Base-by-base conservation (phyloP, 2,329 filamentous ascomycete species). In the Xylaria digitata region DNA sequence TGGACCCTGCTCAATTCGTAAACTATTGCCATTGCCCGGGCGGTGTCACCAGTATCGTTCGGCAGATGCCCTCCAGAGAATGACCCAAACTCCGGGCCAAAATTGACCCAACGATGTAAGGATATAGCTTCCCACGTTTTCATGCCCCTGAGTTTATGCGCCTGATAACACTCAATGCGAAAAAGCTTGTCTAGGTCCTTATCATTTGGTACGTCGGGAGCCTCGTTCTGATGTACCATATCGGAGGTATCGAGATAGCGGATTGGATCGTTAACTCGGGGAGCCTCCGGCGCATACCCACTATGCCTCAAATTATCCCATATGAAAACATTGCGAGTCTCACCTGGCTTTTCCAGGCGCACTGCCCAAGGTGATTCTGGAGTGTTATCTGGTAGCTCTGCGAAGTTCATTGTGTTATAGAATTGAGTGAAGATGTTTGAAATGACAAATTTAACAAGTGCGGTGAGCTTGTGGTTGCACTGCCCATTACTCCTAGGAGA, bases 121-220 rank as follows among this genome's bases (percentile, higher is more conserved):
- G 53, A 17, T n/a, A 15, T 11, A 11, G 42, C 45, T 57, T 65
- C n/a, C 57, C 57, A 65, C 11, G 63, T 65, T 34, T 7, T 1
- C 30, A 57, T 9, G 26, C 63, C 63, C 1, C 15, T 8, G 9
- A 43, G 13, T 5, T n/a, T 5, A 2, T 6, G 6, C 2, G 8
- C 2, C 34, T 61, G 63, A 26, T 7, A 26, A 2, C 2, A 9
- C 26, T 65, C 63, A 6, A 43, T 26, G n/a, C 50, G 45, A 42
- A 65, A 61, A 21, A 65, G 6, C 23, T 17, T 49, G 34, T 65
- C 63, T 26, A 61, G n/a, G 4, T 65, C 63, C 32, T 52, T 52
- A 6, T 48, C 3, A 21, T 6, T 48, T 6, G 45, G 34, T 19
- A 7, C 3, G 15, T 8, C n/a, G 15, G n/a, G 19, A 6, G 7